phyloP scores from a whole-genome alignment of 768 basidiomycete genomes.

The Rhodotorula graminis region DNA sequence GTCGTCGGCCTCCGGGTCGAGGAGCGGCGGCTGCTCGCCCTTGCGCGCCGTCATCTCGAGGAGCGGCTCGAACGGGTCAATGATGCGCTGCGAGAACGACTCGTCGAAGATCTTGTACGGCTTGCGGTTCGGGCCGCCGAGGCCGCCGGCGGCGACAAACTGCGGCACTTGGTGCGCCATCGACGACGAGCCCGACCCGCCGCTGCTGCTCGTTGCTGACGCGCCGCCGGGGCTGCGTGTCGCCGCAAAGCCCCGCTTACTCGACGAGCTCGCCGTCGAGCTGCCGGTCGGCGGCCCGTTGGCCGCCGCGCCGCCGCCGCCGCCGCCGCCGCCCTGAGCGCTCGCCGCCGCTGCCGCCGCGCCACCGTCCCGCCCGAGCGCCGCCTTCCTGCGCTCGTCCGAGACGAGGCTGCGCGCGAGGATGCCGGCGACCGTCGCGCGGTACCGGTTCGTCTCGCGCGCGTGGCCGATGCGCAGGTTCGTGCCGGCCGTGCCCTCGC shows the following conservation, averaged over 20 bases:
- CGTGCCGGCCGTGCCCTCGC: slow-evolving; percentile 21
- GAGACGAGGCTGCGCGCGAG: slow-evolving; percentile 21
- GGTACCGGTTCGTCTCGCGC: slow-evolving; percentile 10
- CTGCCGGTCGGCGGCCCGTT: not conserved
- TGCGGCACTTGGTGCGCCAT: not conserved
- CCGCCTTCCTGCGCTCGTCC: slow-evolving; percentile 18
- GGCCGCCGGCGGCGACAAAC: slow-evolving; percentile 11
- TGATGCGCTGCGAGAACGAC: slow-evolving; percentile 29
- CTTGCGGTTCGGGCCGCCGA: slow-evolving; percentile 16
- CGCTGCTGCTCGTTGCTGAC: not conserved
- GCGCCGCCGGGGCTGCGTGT: not conserved
- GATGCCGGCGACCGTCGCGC: slow-evolving; percentile 11
- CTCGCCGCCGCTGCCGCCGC: not conserved
- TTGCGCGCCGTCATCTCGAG: slow-evolving; percentile 29
- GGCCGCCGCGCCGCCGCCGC: too few species aligned
- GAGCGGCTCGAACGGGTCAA: slow-evolving; percentile 36
- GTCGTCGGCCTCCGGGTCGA: not conserved
- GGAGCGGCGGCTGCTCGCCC: slow-evolving; percentile 15
- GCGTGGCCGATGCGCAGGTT: slow-evolving; percentile 15
- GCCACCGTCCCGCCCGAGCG: slow-evolving; percentile 1
- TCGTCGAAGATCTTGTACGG: slow-evolving; percentile 37
- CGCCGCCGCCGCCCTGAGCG: too few species aligned
- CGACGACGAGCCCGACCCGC: slow-evolving; percentile 4
- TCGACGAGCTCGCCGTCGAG: not conserved
- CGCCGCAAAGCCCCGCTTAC: not conserved